A percentile compares a stretch with the other conserved stretches of the same genome.
phyloP scores from a whole-genome alignment of 1,284 basidiomycete genomes.

The Lentinula novae-zelandiae region DNA sequence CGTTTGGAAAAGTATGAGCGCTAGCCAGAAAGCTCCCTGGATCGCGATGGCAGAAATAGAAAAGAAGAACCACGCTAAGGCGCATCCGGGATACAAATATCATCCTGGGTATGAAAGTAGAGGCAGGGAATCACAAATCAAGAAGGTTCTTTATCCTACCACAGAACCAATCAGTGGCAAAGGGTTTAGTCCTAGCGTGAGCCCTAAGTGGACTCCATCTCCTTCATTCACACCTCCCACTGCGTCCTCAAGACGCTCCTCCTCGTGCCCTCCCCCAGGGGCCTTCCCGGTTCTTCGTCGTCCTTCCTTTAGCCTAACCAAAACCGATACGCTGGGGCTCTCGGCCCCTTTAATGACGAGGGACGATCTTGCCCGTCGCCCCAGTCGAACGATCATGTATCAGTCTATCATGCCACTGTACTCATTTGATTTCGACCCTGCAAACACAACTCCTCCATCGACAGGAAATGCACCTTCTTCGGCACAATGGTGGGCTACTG shows the following conservation, averaged over 20 bases:
- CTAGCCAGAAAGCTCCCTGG: conserved; percentile 45
- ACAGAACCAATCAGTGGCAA: neutral
- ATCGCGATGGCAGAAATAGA: conserved; percentile 44
- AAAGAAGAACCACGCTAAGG: conserved; percentile 40
- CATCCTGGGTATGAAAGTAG: conserved; percentile 5
- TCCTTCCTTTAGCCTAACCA: conserved; percentile 13
- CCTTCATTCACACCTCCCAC: conserved; percentile 7
- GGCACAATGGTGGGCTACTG: neutral
- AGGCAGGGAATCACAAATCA: neutral
- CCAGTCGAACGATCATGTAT: conserved; percentile 32
- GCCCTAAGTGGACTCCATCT: conserved; percentile 14
- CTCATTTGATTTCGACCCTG: neutral
- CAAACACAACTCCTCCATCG: neutral
- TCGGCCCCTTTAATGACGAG: conserved; percentile 16
- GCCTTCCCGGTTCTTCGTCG: conserved; percentile 23
- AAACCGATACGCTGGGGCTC: neutral
- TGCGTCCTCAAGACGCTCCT: conserved; percentile 27
- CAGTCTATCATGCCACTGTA: conserved; percentile 21
- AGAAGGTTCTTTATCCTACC: neutral
- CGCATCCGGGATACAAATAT: conserved; percentile 50
- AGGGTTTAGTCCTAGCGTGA: neutral
- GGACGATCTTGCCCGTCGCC: conserved; percentile 36
- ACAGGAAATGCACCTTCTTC: neutral
- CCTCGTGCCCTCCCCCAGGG: conserved; percentile 37
- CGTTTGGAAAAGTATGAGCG: conserved; percentile 49